Evolutionary conservation across 352 stramenopile species (phyloP), one percentile per base, ranked within the genome.

Genomic region (Phytophthora sp.): DNA sequence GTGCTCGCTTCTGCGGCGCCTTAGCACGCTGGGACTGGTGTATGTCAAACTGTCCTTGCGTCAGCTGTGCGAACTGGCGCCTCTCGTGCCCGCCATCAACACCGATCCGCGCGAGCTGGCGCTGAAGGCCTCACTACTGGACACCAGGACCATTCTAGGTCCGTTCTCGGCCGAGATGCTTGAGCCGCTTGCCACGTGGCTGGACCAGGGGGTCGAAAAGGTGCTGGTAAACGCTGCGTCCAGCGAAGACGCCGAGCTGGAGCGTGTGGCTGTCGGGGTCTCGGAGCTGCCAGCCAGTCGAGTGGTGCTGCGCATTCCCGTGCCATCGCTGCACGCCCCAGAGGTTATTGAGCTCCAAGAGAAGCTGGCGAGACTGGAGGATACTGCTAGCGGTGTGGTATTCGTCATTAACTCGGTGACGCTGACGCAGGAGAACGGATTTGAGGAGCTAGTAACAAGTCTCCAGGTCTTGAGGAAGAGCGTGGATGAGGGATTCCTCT

Each of bases 101-200:
- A 50, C 44, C n/a, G 73, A 87, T 44, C 49, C 58, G 16, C 56
- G 46, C 3, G 66, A 69, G 16, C 23, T 78, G 31, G 63, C 57
- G 13, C 70, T 86, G 45, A 88, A 89, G 57, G 30, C 46, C 3
- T 69, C 76, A 31, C 59, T 93, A 29, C 39, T 86, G 26, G 68
- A 74, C n/a, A 57, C 69, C n/a, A 74, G 84, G 18, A 59, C 79
- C 39, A 52, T 93, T 30, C 57, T 91, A 3, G 87, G 87, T 23
- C 84, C 84, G 13, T 95, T 95, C 58, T 50, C 63, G 1, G 45
- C 64, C 23, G 70, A 80, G 9, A 91, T 88, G 73, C 77, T 92
- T 16, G 82, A 86, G 9, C 46, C 54, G 5, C 63, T 88, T 2
- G 72, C 77, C 46, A 63, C 46, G 30, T 95, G 85, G 85, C 74